Percentiles rank a stretch among this genome's conserved stretches.
Evolutionary conservation across 352 stramenopile species (phyloP).

Genomic region (Plasmopara viticola): DNA sequence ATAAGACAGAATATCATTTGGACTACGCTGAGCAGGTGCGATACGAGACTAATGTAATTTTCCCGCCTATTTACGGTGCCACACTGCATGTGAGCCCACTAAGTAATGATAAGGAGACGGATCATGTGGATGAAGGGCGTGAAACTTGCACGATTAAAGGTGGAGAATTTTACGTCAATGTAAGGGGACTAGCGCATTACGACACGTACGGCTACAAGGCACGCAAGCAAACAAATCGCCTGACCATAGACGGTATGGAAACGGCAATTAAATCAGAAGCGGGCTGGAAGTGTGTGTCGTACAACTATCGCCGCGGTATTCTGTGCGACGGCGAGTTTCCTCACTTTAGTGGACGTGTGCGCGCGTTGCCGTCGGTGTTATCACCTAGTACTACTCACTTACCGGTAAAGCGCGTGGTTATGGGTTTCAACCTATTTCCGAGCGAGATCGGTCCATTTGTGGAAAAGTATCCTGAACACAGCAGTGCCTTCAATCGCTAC

Average conservation of each 20-base stretch:
- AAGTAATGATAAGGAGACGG: conserved; percentile 3
- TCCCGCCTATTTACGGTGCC: conserved; percentile 64
- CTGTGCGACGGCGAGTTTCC: conserved; percentile 64
- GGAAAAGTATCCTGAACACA: conserved; percentile 58
- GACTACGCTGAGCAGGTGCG: conserved; percentile 70
- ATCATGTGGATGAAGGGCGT: conserved; percentile 3
- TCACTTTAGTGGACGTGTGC: conserved; percentile 61
- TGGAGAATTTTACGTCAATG: conserved; percentile 57
- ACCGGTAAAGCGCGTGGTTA: conserved; percentile 51
- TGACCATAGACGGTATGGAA: conserved; percentile 49
- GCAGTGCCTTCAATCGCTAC: conserved; percentile 62
- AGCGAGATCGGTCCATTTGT: conserved; percentile 57
- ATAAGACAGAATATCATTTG: conserved; percentile 65
- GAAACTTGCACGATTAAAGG: conserved; percentile 29
- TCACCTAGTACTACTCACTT: background rate
- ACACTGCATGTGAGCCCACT: conserved; percentile 70
- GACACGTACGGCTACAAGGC: conserved; percentile 63
- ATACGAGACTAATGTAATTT: conserved; percentile 66
- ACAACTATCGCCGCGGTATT: conserved; percentile 53
- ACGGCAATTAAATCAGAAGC: conserved; percentile 15
- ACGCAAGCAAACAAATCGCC: conserved; percentile 25
- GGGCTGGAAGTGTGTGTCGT: conserved; percentile 41
- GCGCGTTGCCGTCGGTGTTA: conserved; percentile 22
- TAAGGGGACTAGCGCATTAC: conserved; percentile 48
- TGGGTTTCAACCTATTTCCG: conserved; percentile 76